These are phyloP conservation scores for Chamaecrista fasciculata DNA, from an alignment of 306 rosid species.

Conservation along the genomic window DNA sequence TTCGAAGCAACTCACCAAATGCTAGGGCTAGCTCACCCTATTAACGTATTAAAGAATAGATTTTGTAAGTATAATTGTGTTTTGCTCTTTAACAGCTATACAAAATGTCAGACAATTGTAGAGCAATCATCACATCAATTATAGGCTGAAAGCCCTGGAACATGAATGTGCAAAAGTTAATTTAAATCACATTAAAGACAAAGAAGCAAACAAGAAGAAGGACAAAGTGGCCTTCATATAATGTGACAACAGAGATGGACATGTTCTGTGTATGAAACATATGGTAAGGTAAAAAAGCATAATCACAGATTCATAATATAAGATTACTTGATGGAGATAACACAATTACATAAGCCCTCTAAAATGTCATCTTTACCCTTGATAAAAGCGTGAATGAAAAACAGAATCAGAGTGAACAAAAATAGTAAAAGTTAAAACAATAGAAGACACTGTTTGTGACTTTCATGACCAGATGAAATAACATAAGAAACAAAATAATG, in stretches of 20 bases:
- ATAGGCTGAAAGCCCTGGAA: neutral
- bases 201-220: conserved; percentile 13
- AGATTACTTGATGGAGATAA: neutral
- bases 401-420: neutral
- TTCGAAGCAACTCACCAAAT: conserved; percentile 92
- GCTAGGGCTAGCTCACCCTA: conserved; percentile 98
- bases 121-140: neutral
- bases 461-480: neutral
- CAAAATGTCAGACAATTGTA: neutral
- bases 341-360: conserved; percentile 3
- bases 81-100: neutral
- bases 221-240: neutral
- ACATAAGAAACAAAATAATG: neutral
- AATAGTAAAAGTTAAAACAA: neutral
- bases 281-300: neutral
- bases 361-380: neutral
- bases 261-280: neutral
- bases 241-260: neutral
- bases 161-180: neutral
- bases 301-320: neutral
- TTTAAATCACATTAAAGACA: conserved; percentile 5
- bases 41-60: conserved; percentile 21
- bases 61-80: neutral
- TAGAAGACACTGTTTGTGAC: neutral
- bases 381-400: conserved; percentile 16